phyloP scores from a whole-genome alignment of 768 basidiomycete species.

The Termitomyces sp. region DNA sequence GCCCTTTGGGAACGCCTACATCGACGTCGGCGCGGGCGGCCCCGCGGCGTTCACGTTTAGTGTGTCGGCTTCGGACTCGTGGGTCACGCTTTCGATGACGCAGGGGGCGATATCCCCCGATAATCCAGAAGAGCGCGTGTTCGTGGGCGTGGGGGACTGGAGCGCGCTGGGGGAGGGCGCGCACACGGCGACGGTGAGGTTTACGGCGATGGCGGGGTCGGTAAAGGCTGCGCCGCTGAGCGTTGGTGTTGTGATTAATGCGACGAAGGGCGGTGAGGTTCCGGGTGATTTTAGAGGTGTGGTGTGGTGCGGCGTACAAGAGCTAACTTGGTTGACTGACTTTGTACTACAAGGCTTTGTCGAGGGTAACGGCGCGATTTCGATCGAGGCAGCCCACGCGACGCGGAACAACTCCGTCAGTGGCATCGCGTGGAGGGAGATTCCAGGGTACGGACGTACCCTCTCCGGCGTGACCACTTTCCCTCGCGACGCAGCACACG shows the following conservation, averaged over 20 bases:
- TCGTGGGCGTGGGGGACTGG: slow-evolving; percentile 57
- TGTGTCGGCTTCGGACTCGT: slow-evolving; percentile 43
- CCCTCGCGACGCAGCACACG: slow-evolving; percentile 45
- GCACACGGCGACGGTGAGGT: slow-evolving; percentile 36
- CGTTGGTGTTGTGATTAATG: slow-evolving; percentile 30
- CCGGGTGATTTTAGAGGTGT: slow-evolving; percentile 49
- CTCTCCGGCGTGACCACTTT: slow-evolving; percentile 59
- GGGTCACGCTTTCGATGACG: slow-evolving; percentile 46
- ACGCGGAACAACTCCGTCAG: slow-evolving; percentile 43
- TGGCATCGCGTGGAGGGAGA: slow-evolving; percentile 53
- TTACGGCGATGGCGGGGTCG: slow-evolving; percentile 46
- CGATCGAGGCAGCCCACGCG: slow-evolving; percentile 64
- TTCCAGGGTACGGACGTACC: slow-evolving; percentile 59
- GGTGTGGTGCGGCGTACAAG: no score
- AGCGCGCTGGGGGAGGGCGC: slow-evolving; percentile 35
- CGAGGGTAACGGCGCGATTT: slow-evolving; percentile 59
- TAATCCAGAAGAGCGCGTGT: slow-evolving; percentile 50
- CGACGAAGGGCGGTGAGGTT: slow-evolving; percentile 31
- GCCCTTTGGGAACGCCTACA: slow-evolving; percentile 47
- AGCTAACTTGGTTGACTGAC: not conserved
- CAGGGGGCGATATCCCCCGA: slow-evolving; percentile 47
- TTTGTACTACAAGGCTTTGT: slow-evolving; percentile 50
- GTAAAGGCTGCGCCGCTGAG: slow-evolving; percentile 31
- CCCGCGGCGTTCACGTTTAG: slow-evolving; percentile 55
- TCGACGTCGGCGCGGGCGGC: slow-evolving; percentile 63